These are phyloP conservation scores for Daedaleopsis nitida DNA, from an alignment of 768 basidiomycete genomes.

Conservation along the genomic window DNA sequence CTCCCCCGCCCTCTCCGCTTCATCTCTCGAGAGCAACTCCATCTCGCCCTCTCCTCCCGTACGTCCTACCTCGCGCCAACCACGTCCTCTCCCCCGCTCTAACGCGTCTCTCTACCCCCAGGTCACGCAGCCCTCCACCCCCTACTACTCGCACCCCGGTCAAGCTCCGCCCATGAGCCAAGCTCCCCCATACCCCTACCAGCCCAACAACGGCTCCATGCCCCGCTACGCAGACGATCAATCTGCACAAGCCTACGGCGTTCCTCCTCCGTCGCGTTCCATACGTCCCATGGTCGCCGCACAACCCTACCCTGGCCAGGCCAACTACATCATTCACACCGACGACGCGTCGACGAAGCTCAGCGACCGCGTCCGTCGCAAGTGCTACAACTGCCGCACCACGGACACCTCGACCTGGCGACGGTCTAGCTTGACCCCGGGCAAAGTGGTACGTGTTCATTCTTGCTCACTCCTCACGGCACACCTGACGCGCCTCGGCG, in stretches of 20 bases:
- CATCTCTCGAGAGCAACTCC: slow-evolving; percentile 61
- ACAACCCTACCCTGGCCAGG: slow-evolving; percentile 42
- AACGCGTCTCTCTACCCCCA: slow-evolving; percentile 34
- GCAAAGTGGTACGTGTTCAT: slow-evolving; percentile 61
- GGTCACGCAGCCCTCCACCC: slow-evolving; percentile 27
- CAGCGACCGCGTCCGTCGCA: slow-evolving; percentile 70
- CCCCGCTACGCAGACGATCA: slow-evolving; percentile 15
- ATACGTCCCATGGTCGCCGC: slow-evolving; percentile 28
- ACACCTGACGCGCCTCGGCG: neutral
- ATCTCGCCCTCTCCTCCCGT: slow-evolving; percentile 55
- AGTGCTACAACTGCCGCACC: slow-evolving; percentile 85
- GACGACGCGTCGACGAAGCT: slow-evolving; percentile 83
- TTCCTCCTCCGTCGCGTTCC: slow-evolving; percentile 26
- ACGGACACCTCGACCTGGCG: slow-evolving; percentile 86
- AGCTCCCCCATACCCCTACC: slow-evolving; percentile 20
- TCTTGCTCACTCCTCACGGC: neutral
- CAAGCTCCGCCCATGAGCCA: slow-evolving; percentile 17
- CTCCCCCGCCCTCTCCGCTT: slow-evolving; percentile 62
- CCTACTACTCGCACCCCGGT: slow-evolving; percentile 22
- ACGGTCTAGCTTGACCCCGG: slow-evolving; percentile 73
- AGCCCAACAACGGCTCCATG: slow-evolving; percentile 16
- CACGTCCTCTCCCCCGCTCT: slow-evolving; percentile 41
- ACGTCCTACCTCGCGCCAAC: slow-evolving; percentile 33
- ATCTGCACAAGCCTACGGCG: slow-evolving; percentile 20
- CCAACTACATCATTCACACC: slow-evolving; percentile 51